Conservation (phyloP, 805 yeast species). For the Metschnikowia picachoensis region DNA sequence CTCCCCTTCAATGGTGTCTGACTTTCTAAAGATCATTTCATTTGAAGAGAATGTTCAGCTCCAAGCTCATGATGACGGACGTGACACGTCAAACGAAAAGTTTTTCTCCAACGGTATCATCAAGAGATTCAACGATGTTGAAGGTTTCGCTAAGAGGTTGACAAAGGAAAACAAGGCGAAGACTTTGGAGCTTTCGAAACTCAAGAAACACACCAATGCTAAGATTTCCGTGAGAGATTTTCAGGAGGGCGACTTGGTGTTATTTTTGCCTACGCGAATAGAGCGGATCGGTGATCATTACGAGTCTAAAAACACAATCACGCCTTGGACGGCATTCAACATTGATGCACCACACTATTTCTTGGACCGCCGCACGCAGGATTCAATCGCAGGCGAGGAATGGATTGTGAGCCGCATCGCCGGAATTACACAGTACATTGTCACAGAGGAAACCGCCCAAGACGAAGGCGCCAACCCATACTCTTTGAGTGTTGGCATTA, state of each 20-base stretch:
- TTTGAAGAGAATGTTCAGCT: constrained; percentile 27
- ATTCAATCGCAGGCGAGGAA: constrained; percentile 42
- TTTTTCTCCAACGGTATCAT: constrained; percentile 46
- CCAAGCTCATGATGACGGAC: constrained; percentile 15
- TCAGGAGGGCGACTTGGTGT: constrained; percentile 68
- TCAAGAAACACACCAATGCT: constrained; percentile 18
- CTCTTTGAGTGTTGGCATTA: constrained; percentile 54
- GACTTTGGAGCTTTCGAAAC: constrained; percentile 42
- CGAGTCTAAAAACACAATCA: constrained; percentile 15
- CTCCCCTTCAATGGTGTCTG: constrained; percentile 10
- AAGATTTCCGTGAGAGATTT: constrained; percentile 69
- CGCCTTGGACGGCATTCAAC: constrained; percentile 94
- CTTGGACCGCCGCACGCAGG: constrained; percentile 43
- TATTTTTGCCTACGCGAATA: constrained; percentile 76
- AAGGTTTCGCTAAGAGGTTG: constrained; percentile 78
- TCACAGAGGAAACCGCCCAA: constrained; percentile 41
- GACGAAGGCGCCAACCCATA: constrained; percentile 54
- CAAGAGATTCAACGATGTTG: constrained; percentile 84
- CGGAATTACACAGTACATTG: constrained; percentile 51
- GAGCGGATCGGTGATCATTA: constrained; percentile 25
- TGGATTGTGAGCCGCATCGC: constrained; percentile 78
- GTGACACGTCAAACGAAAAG: constrained; percentile 11
- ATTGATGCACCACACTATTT: constrained; percentile 84
- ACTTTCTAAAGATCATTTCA: constrained; percentile 21
- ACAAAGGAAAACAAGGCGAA: constrained; percentile 64